A percentile compares a stretch with the other conserved stretches of the same genome.
phyloP scores from a whole-genome alignment of 176 grass and related monocot genomes.

The Secale cereale region DNA sequence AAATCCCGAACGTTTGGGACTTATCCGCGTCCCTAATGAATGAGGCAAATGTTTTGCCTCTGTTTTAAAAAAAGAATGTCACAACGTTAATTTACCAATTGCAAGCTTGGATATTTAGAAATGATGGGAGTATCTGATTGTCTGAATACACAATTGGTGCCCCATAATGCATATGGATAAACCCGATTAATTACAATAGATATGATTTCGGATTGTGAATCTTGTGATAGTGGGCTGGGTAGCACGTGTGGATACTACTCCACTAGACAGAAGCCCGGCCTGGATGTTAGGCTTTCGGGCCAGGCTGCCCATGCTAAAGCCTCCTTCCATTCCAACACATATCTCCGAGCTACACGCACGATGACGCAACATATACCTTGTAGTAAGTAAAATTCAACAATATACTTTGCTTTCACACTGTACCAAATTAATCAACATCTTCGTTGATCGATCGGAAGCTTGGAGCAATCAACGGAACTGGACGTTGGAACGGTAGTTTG shows the following conservation, averaged over 20 bases:
- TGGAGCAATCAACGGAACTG: slow-evolving; percentile 45
- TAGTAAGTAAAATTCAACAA: not conserved
- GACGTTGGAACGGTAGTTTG: slow-evolving; percentile 59
- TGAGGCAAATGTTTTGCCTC: too few relatives aligned
- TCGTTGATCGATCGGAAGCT: not conserved
- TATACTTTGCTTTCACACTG: not conserved
- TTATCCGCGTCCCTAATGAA: too few relatives aligned
- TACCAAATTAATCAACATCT: not conserved
- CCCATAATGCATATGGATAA: not conserved
- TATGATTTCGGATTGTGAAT: not conserved
- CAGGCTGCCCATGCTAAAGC: not conserved
- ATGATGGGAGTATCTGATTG: not conserved
- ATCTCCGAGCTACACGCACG: not conserved
- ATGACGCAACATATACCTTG: not conserved
- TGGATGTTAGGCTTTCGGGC: too few relatives aligned
- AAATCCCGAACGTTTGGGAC: too few relatives aligned
- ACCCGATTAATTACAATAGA: not conserved
- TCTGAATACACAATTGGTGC: not conserved
- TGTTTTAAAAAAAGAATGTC: not conserved
- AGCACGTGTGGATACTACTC: not conserved
- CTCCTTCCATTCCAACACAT: not conserved
- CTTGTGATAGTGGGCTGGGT: not conserved
- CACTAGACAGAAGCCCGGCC: not conserved
- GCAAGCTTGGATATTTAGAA: not conserved
- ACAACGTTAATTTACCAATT: not conserved